Conservation (phyloP, 768 basidiomycete genomes). For the Suillus lakei region DNA sequence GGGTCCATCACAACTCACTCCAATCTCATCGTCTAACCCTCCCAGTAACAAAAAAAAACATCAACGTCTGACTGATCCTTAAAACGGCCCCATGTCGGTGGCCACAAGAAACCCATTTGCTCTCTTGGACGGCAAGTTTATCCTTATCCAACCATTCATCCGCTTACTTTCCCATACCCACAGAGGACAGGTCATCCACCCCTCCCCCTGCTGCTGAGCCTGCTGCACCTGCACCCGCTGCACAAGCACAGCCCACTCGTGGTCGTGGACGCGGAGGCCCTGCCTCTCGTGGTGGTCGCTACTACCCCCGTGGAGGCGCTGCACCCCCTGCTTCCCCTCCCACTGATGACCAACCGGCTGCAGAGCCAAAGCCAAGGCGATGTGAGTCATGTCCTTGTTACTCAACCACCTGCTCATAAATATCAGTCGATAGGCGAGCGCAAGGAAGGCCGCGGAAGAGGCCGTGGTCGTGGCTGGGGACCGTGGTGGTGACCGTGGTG, state of each 20-base stretch:
- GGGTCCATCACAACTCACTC: slow-evolving; percentile 18
- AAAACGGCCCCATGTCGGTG: slow-evolving; percentile 86
- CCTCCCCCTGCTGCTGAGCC: slow-evolving; percentile 39
- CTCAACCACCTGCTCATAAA: too few relatives aligned
- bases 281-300: slow-evolving; percentile 68
- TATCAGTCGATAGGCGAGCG: slow-evolving; percentile 48
- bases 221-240: slow-evolving; percentile 29
- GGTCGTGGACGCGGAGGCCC: slow-evolving; percentile 58
- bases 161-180: slow-evolving; percentile 22
- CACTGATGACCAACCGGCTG: slow-evolving; percentile 41
- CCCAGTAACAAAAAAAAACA: too few relatives aligned
- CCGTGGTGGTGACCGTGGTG: slow-evolving; percentile 50
- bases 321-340: slow-evolving; percentile 42
- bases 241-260: slow-evolving; percentile 38
- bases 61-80: slow-evolving; percentile 23
- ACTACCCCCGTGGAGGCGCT: slow-evolving; percentile 70
- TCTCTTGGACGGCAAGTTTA: slow-evolving; percentile 71
- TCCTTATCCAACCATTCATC: neutral
- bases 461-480: slow-evolving; percentile 49
- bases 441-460: slow-evolving; percentile 50
- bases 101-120: slow-evolving; percentile 88
- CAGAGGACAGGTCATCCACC: slow-evolving; percentile 51
- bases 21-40: neutral
- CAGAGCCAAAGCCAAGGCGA: slow-evolving; percentile 37
- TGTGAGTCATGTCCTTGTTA: too few relatives aligned